phyloP scores from a whole-genome alignment of 371 early-diverging fungal species.

The Mucor saturninus region DNA sequence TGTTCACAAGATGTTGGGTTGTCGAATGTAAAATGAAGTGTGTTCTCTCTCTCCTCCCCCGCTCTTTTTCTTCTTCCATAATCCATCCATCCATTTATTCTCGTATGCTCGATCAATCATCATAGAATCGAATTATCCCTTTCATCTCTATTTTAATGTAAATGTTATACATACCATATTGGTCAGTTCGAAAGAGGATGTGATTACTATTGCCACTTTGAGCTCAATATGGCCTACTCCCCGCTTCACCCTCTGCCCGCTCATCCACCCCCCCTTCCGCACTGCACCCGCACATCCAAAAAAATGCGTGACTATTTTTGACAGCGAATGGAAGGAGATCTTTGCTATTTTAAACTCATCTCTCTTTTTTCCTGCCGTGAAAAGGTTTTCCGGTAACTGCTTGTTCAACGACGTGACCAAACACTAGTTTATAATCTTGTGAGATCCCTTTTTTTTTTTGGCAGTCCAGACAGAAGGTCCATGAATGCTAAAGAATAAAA shows the following conservation, averaged over 20 bases:
- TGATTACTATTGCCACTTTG: constrained; percentile 18
- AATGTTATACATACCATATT: constrained; percentile 30
- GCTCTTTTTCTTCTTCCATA: background rate
- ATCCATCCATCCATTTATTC: constrained; percentile 25
- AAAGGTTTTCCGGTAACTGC: no score
- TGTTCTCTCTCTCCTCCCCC: background rate
- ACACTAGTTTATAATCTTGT: no score
- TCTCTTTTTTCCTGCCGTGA: no score
- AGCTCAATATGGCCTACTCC: background rate
- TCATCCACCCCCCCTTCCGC: background rate
- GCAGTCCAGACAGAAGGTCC: no score
- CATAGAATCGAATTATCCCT: constrained; percentile 1
- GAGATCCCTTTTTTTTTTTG: no score
- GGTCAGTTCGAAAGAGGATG: constrained; percentile 36
- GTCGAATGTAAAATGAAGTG: background rate
- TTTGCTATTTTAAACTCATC: no score
- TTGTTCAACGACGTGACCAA: no score
- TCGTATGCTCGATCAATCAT: background rate
- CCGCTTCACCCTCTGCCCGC: background rate
- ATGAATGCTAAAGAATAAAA: no score
- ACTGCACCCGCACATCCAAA: background rate
- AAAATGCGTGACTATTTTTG: background rate
- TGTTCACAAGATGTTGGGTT: background rate
- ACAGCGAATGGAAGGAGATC: no score
- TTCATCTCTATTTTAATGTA: background rate